Conservation (phyloP, 441 rosid species). For the Melastoma candidum region DNA sequence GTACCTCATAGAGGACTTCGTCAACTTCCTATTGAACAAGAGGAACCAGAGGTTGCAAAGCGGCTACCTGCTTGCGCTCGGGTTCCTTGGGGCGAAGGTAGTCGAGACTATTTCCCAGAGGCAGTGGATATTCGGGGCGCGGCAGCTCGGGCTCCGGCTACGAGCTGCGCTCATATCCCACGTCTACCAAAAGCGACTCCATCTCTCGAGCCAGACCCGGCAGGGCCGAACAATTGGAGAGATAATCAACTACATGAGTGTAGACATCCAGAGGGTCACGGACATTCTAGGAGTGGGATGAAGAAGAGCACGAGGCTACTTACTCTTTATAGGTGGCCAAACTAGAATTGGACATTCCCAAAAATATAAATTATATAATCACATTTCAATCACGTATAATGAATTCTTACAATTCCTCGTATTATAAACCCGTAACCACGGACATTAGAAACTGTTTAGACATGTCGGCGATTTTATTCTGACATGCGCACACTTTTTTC, state of each 20-base stretch:
- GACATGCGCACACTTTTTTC: too few relatives aligned
- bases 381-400: too few relatives aligned
- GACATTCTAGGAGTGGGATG: slow-evolving; percentile 26
- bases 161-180: slow-evolving; percentile 77
- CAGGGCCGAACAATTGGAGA: slow-evolving; percentile 91
- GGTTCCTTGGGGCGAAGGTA: slow-evolving; percentile 71
- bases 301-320: too few relatives aligned
- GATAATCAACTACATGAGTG: slow-evolving; percentile 93
- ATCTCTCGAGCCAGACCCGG: slow-evolving; percentile 65
- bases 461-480: too few relatives aligned
- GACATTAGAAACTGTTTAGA: too few relatives aligned
- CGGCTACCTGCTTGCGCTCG: slow-evolving; percentile 71
- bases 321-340: too few relatives aligned
- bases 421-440: too few relatives aligned
- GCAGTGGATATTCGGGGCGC: slow-evolving; percentile 98
- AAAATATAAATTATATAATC: too few relatives aligned
- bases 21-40: slow-evolving; percentile 48
- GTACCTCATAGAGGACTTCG: slow-evolving; percentile 73
- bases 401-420: too few relatives aligned
- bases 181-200: slow-evolving; percentile 73
- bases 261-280: slow-evolving; percentile 77
- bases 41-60: slow-evolving; percentile 32
- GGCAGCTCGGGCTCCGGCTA: slow-evolving; percentile 78
- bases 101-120: slow-evolving; percentile 83
- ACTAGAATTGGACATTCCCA: too few relatives aligned